Conservation (phyloP, 345 rosid species). For the Microcos paniculata region DNA sequence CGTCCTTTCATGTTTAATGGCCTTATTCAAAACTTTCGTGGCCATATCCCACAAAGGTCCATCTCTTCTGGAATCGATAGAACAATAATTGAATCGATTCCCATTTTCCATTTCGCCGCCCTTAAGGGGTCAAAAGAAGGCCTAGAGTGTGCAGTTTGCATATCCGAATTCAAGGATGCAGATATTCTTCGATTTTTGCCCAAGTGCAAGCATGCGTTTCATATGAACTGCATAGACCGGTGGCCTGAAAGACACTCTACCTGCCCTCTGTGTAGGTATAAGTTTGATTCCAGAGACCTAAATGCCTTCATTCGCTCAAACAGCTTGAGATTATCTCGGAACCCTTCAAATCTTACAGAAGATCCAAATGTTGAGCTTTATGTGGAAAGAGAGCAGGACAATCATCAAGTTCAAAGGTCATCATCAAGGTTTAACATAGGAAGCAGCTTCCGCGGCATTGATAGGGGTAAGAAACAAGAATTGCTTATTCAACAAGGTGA, state of each 20-base stretch:
- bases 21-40: conserved; percentile 11
- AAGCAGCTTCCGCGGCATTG: background rate
- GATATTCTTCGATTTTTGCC: conserved; percentile 77
- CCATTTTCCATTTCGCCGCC: conserved; percentile 75
- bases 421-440: conserved; percentile 30
- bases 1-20: background rate
- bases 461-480: conserved; percentile 28
- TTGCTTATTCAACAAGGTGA: conserved; percentile 23
- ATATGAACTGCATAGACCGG: conserved; percentile 72
- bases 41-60: conserved; percentile 18
- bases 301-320: conserved; percentile 39
- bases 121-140: conserved; percentile 73
- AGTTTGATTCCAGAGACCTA: conserved; percentile 46
- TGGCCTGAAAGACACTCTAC: conserved; percentile 88
- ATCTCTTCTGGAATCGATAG: conserved; percentile 73
- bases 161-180: conserved; percentile 69
- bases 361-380: conserved; percentile 58
- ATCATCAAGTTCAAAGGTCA: conserved; percentile 49
- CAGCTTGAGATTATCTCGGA: conserved; percentile 49
- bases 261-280: conserved; percentile 75
- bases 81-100: conserved; percentile 67
- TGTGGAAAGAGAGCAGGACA: conserved; percentile 57
- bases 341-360: conserved; percentile 40
- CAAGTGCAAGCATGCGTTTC: conserved; percentile 78
- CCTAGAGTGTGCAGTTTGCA: conserved; percentile 81